Evolutionary conservation across 1,139 yeast genomes (phyloP), one percentile per base, ranked within the genome.

Genomic region (Pichia cactophila): DNA sequence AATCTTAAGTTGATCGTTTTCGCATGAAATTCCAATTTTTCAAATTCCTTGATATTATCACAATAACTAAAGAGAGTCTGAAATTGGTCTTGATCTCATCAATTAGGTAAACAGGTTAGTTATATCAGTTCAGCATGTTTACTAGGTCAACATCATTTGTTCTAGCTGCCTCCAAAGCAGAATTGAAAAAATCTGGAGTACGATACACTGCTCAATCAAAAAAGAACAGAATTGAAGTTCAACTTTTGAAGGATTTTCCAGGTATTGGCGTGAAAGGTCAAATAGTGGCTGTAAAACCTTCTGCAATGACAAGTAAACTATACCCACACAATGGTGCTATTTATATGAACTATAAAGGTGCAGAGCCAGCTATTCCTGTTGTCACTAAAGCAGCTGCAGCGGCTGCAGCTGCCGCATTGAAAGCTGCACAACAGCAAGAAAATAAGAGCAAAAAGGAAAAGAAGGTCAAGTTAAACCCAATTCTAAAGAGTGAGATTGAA

Each of bases 221-320:
- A 49, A 65, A 60, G 57, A 62, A 77, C 57, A 77, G 77, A 61
- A 77, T 83, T 35, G 69, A 74, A 35, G 89, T 89, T 9, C 97
- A 89, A 68, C 71, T 88, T 35, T 71, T 87, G 54, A 75, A 73
- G 59, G 86, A 86, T 60, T 75, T 81, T 61, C 77, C 80, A 38
- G 75, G 74, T 11, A 66, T 80, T 51, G 88, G 87, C n/a, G 70
- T 68, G 41, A 64, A 65, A 45, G 96, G 96, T 31, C 85, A 89
- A 68, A 73, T 89, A 43, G 75, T 86, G 28, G 70, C 76, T 40
- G 96, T 88, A n/a, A 75, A 80, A 53, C 87, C 95, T 35, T 86
- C 92, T 17, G 73, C 78, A 53, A 89, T 89, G 96, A 78, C 92
- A 64, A 86, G 86, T 68, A 78, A 71, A 59, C 74, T 89, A 51